Percentiles rank a stretch among this genome's conserved stretches.
Evolutionary conservation across 2,329 filamentous ascomycete species (phyloP).

Genomic region (Alternaria longipes): DNA sequence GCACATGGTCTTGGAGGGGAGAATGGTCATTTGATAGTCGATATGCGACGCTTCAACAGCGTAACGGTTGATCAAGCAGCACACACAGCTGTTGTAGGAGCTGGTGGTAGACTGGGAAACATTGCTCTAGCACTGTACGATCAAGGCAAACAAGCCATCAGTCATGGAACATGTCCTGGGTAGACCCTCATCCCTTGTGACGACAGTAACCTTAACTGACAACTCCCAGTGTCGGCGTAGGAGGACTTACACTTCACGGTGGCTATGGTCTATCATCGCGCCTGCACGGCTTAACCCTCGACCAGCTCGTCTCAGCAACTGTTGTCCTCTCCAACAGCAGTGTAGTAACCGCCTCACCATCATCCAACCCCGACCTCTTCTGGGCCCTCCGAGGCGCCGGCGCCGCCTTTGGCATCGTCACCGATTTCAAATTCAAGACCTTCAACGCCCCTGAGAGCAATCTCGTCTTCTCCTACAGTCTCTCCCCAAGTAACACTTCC

Average conservation of each 20-base stretch:
- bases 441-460: slow-evolving; percentile 37
- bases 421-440: slow-evolving; percentile 46
- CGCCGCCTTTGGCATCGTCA: slow-evolving; percentile 52
- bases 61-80: slow-evolving; percentile 53
- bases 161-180: slow-evolving; percentile 63
- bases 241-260: slow-evolving; percentile 38
- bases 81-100: slow-evolving; percentile 55
- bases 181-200: slow-evolving; percentile 35
- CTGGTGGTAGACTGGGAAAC: slow-evolving; percentile 57
- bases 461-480: slow-evolving; percentile 35
- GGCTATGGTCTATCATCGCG: slow-evolving; percentile 42
- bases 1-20: slow-evolving; percentile 59
- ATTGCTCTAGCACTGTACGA: slow-evolving; percentile 38
- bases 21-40: slow-evolving; percentile 58
- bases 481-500: slow-evolving; percentile 24
- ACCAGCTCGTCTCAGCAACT: slow-evolving; percentile 34
- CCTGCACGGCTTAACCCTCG: slow-evolving; percentile 36
- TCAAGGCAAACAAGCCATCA: slow-evolving; percentile 52
- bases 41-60: slow-evolving; percentile 56
- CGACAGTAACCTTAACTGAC: no score
- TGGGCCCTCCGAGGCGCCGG: slow-evolving; percentile 54
- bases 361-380: slow-evolving; percentile 51
- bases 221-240: slow-evolving; percentile 36
- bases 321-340: slow-evolving; percentile 49
- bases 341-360: slow-evolving; percentile 46